These are phyloP conservation scores for Comarum palustre DNA, from an alignment of 306 rosid genomes.

Conservation along the genomic window DNA sequence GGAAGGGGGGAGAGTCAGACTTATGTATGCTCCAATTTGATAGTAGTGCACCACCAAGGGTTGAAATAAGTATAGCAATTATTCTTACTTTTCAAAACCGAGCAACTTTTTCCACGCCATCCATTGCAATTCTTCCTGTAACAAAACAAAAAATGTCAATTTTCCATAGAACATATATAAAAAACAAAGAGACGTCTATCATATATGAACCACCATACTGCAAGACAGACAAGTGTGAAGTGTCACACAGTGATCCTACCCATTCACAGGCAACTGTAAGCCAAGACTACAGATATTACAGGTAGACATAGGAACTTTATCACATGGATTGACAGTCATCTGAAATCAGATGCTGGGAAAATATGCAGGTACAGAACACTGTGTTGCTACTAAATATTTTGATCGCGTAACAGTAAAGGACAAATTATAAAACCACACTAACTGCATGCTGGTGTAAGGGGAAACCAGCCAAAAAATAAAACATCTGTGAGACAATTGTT, in stretches of 20 bases:
- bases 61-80: background rate
- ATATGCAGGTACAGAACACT: background rate
- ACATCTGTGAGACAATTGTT: slow-evolving; percentile 1
- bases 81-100: slow-evolving; percentile 86
- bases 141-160: background rate
- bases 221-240: background rate
- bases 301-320: slow-evolving; percentile 1
- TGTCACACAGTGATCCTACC: background rate
- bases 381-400: background rate
- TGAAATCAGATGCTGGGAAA: background rate
- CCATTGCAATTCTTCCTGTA: slow-evolving; percentile 96
- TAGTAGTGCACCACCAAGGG: background rate
- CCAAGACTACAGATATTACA: background rate
- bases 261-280: background rate
- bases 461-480: slow-evolving; percentile 11
- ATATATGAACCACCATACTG: background rate
- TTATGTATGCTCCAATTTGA: background rate
- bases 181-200: slow-evolving; percentile 1
- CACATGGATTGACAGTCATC: background rate
- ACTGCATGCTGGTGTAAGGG: slow-evolving; percentile 25
- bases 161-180: background rate
- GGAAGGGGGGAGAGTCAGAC: background rate
- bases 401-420: background rate
- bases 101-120: slow-evolving; percentile 75
- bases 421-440: background rate